Evolutionary conservation across 129 eudicot genomes (phyloP).

Genomic region (Artemisia argyi): DNA sequence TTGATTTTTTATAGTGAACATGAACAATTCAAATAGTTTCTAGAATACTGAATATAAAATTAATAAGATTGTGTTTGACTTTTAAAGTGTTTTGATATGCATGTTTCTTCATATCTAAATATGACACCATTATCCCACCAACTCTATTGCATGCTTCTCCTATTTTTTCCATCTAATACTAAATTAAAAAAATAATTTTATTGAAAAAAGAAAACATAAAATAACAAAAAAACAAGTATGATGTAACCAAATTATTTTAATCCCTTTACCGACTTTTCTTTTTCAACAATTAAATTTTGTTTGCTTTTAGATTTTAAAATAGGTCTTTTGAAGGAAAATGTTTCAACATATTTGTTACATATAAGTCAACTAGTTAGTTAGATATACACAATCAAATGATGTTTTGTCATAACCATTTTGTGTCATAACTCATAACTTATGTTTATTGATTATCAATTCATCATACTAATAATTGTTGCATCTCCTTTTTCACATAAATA

Average conservation of each 20-base stretch:
- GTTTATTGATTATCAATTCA: neutral
- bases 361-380: neutral
- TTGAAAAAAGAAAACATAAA: neutral
- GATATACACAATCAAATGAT: neutral
- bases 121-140: conserved; percentile 11
- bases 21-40: too few species aligned
- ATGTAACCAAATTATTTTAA: neutral
- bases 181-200: neutral
- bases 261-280: neutral
- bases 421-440: neutral
- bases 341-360: too few species aligned
- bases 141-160: conserved; percentile 8
- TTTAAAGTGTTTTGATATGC: neutral
- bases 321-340: too few species aligned
- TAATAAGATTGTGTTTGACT: neutral
- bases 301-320: too few species aligned
- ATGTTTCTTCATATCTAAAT: neutral
- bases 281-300: too few species aligned
- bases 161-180: neutral
- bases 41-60: too few species aligned
- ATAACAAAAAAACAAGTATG: neutral
- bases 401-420: too few species aligned
- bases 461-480: neutral
- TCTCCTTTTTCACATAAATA: neutral
- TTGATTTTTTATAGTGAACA: too few species aligned